phyloP scores from a whole-genome alignment of 148 eudicot species.

The Polygonum maritimum region DNA sequence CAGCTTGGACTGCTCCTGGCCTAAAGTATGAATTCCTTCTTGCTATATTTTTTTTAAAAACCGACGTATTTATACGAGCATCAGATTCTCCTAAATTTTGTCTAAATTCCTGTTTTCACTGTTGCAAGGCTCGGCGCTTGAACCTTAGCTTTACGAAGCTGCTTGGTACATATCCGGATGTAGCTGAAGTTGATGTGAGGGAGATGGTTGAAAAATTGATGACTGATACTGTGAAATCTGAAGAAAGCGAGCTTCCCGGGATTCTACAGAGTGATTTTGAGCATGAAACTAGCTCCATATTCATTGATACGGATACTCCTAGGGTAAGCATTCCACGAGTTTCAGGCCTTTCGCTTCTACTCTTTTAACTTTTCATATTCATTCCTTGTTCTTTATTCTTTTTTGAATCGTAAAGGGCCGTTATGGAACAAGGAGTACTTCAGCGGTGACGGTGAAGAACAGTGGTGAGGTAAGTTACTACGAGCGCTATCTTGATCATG shows the following conservation, averaged over 20 bases:
- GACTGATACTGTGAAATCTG: conserved; percentile 57
- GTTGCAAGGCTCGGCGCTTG: conserved; percentile 52
- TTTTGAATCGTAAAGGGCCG: conserved; percentile 31
- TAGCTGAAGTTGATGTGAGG: conserved; percentile 21
- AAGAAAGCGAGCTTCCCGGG: conserved; percentile 36
- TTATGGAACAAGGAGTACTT: conserved; percentile 81
- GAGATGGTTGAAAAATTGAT: conserved; percentile 53
- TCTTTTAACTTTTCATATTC: background rate
- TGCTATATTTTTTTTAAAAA: background rate
- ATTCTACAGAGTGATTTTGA: conserved; percentile 41
- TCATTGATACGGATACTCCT: conserved; percentile 40
- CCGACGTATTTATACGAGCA: background rate
- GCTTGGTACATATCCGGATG: conserved; percentile 8
- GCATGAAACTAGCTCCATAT: conserved; percentile 60
- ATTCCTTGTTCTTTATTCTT: background rate
- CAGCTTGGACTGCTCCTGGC: conserved; percentile 73
- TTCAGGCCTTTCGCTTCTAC: background rate
- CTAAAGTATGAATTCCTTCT: conserved; percentile 37
- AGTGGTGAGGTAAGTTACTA: conserved; percentile 46
- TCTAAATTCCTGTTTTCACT: background rate
- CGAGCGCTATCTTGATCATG: conserved; percentile 49
- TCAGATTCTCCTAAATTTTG: background rate
- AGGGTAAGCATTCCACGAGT: conserved; percentile 21
- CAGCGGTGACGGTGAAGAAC: conserved; percentile 34
- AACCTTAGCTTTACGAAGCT: conserved; percentile 36